Evolutionary conservation across 208 protist species (phyloP).

Genomic region (Kentomonas sorsogonicus): DNA sequence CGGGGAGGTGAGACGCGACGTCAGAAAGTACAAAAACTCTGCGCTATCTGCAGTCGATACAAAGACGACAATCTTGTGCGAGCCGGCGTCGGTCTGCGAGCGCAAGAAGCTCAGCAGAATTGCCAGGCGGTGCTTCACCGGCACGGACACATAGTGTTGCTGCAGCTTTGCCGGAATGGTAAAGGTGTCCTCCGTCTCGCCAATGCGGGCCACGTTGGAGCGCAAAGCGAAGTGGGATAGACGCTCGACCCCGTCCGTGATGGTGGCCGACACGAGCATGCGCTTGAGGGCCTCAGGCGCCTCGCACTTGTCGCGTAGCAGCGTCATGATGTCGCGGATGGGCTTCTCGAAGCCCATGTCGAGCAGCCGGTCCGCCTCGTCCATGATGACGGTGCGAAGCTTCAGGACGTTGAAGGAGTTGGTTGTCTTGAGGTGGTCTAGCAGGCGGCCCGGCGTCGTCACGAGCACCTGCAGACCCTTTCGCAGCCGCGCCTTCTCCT

Average conservation of each 20-base stretch:
- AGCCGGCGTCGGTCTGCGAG: conserved; percentile 92
- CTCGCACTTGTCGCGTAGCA: conserved; percentile 53
- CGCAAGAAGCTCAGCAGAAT: conserved; percentile 92
- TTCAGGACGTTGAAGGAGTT: conserved; percentile 54
- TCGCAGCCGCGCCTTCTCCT: conserved; percentile 81
- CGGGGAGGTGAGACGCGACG: conserved; percentile 69
- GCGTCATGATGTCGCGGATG: conserved; percentile 95
- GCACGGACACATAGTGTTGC: conserved; percentile 75
- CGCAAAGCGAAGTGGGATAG: conserved; percentile 86
- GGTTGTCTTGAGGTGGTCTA: conserved; percentile 85
- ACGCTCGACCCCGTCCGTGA: conserved; percentile 78
- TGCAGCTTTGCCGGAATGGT: conserved; percentile 69
- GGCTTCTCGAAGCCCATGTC: conserved; percentile 98
- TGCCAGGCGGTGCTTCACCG: conserved; percentile 80
- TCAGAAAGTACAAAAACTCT: conserved; percentile 96
- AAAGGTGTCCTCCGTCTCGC: conserved; percentile 66
- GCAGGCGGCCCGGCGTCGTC: conserved; percentile 80
- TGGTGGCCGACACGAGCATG: conserved; percentile 97
- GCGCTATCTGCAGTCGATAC: conserved; percentile 95
- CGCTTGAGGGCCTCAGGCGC: conserved; percentile 93
- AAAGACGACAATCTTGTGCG: conserved; percentile 95
- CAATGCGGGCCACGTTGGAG: conserved; percentile 42
- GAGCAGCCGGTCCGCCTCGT: conserved; percentile 98
- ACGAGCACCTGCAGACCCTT: conserved; percentile 81
- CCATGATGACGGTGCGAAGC: conserved; percentile 90